Evolutionary conservation across 805 yeast genomes (phyloP).

Genomic region (Gaillardinia entomophila): DNA sequence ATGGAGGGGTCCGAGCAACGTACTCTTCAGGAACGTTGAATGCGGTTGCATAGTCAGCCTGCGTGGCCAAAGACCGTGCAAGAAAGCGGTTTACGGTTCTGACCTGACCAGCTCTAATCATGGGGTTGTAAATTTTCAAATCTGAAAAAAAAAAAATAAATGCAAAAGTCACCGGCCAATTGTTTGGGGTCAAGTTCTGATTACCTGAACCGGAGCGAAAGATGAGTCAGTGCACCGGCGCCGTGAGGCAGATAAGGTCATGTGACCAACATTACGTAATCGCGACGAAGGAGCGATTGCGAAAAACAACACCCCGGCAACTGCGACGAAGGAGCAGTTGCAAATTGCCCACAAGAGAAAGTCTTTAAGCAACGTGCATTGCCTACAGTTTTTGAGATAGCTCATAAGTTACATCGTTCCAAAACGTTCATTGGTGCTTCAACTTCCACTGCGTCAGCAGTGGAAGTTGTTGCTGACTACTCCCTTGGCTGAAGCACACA

Average conservation of each 20-base stretch:
- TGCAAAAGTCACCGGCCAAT: neutral
- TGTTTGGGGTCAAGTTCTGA: neutral
- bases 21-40: slow-evolving; percentile 52
- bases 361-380: too few relatives aligned
- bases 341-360: too few relatives aligned
- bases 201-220: neutral
- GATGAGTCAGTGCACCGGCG: neutral
- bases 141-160: too few relatives aligned
- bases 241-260: neutral
- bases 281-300: too few relatives aligned
- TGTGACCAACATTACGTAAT: neutral
- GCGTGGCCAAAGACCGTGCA: slow-evolving; percentile 21
- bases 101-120: neutral
- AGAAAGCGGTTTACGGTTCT: neutral
- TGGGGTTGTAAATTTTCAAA: neutral
- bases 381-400: slow-evolving; percentile 32
- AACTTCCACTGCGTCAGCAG: too few relatives aligned
- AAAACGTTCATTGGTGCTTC: too few relatives aligned
- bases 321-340: too few relatives aligned
- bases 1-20: slow-evolving; percentile 80
- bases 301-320: too few relatives aligned
- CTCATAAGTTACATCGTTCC: slow-evolving; percentile 24
- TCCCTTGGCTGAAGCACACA: slow-evolving; percentile 54
- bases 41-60: slow-evolving; percentile 13
- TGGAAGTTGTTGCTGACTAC: too few relatives aligned